Evolutionary conservation across 2,329 filamentous ascomycete genomes (phyloP).

Genomic region (Ophiostoma sp.): DNA sequence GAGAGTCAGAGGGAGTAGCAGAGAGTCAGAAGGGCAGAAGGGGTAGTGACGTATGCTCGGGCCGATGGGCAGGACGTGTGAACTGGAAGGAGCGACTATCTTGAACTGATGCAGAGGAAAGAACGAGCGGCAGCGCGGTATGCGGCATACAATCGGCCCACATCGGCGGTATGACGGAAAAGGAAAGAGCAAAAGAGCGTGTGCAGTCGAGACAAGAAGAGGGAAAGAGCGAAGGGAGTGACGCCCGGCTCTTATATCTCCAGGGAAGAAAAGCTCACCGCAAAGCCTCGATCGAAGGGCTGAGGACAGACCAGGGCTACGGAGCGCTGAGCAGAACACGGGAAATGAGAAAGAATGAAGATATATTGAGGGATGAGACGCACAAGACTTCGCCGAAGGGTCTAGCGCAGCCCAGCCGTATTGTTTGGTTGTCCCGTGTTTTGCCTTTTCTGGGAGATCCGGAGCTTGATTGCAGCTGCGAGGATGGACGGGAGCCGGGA

Average conservation of each 20-base stretch:
- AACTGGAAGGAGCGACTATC: constrained; percentile 17
- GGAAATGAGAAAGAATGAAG: background rate
- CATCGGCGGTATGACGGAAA: background rate
- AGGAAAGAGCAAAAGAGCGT: too few relatives aligned
- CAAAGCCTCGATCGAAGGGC: background rate
- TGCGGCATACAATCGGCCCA: background rate
- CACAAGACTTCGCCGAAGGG: background rate
- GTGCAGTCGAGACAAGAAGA: background rate
- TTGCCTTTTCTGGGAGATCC: background rate
- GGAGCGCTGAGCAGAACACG: background rate
- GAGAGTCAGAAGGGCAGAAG: background rate
- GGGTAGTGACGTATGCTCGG: background rate
- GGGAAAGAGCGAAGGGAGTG: background rate
- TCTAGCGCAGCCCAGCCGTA: background rate
- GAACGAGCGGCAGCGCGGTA: background rate
- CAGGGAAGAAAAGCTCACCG: background rate
- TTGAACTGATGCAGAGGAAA: background rate
- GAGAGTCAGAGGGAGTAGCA: background rate
- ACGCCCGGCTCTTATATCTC: background rate
- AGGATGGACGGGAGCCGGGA: background rate
- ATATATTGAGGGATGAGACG: background rate
- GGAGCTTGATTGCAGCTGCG: background rate
- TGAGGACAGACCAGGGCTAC: too few relatives aligned
- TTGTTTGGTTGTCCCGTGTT: background rate
- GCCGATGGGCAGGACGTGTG: background rate